Conservation (phyloP, 148 eudicot species). For the Rhododendron williamsianum region DNA sequence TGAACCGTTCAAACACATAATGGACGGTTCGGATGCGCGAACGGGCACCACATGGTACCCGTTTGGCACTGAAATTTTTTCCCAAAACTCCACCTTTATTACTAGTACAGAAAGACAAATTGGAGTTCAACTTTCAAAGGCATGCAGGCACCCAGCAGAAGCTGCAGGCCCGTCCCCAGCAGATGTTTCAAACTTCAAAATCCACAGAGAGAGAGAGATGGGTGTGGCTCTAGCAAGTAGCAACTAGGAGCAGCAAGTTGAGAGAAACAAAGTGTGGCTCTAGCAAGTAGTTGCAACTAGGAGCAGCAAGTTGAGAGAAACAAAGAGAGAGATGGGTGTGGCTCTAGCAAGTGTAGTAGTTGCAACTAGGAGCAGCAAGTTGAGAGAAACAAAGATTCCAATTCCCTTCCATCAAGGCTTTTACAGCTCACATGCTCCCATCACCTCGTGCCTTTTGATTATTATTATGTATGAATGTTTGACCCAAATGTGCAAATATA, state of each 20-base stretch:
- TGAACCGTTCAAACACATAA: too few species aligned
- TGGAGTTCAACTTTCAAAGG: not conserved
- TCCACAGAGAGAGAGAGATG: not conserved
- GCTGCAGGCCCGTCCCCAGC: not conserved
- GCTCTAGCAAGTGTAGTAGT: not conserved
- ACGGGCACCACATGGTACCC: too few species aligned
- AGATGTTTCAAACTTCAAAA: slow-evolving; percentile 5
- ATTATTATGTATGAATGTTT: not conserved
- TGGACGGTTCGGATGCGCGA: too few species aligned
- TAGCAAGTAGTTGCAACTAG: not conserved
- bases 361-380: too few species aligned
- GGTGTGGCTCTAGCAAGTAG: not conserved
- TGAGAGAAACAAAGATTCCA: not conserved
- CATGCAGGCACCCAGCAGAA: not conserved
- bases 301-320: not conserved
- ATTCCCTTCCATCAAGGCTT: not conserved
- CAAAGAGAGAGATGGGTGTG: not conserved
- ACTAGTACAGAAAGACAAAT: not conserved
- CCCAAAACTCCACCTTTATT: not conserved
- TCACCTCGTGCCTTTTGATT: not conserved
- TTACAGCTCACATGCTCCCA: not conserved
- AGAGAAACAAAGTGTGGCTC: too few species aligned
- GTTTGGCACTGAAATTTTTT: not conserved
- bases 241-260: too few species aligned
- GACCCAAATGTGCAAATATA: not conserved